These are phyloP conservation scores for Chaetomium strumarium DNA, from an alignment of 2,329 filamentous ascomycete genomes.

Conservation along the genomic window DNA sequence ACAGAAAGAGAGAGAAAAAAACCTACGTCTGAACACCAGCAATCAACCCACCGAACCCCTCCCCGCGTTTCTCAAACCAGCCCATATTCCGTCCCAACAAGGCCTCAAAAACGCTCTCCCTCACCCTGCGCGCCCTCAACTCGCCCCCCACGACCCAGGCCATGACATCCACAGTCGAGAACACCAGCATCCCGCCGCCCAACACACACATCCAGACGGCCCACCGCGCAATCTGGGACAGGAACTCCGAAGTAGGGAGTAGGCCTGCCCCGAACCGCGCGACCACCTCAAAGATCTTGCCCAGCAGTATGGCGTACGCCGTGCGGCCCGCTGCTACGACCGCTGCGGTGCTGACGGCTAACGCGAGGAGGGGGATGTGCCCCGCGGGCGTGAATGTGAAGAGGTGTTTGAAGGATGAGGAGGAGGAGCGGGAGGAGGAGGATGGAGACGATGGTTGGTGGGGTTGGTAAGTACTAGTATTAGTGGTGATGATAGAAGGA, in stretches of 20 bases:
- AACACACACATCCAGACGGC: conserved; percentile 58
- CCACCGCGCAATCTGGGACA: conserved; percentile 51
- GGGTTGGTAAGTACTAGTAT: too few species aligned
- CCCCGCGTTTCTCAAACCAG: conserved; percentile 73
- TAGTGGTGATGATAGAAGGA: too few species aligned
- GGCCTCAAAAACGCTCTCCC: conserved; percentile 58
- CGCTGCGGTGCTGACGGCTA: conserved; percentile 51
- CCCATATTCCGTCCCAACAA: conserved; percentile 64
- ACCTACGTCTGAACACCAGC: conserved; percentile 67
- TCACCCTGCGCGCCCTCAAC: conserved; percentile 62
- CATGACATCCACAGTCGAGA: conserved; percentile 60
- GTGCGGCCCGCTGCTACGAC: conserved; percentile 59
- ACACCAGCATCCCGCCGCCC: conserved; percentile 59
- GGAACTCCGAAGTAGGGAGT: conserved; percentile 44
- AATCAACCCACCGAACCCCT: conserved; percentile 67
- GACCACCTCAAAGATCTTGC: conserved; percentile 68
- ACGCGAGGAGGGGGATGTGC: conserved; percentile 50
- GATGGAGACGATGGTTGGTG: not conserved
- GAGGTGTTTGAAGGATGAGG: conserved; percentile 38
- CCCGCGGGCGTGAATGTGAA: conserved; percentile 65
- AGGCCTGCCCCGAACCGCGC: conserved; percentile 56
- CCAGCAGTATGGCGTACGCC: conserved; percentile 62
- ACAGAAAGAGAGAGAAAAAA: not conserved
- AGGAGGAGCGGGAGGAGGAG: not conserved
- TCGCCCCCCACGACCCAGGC: conserved; percentile 77